Evolutionary conservation across 2,329 filamentous ascomycete species (phyloP).

Genomic region (Neofusicoccum sp.): DNA sequence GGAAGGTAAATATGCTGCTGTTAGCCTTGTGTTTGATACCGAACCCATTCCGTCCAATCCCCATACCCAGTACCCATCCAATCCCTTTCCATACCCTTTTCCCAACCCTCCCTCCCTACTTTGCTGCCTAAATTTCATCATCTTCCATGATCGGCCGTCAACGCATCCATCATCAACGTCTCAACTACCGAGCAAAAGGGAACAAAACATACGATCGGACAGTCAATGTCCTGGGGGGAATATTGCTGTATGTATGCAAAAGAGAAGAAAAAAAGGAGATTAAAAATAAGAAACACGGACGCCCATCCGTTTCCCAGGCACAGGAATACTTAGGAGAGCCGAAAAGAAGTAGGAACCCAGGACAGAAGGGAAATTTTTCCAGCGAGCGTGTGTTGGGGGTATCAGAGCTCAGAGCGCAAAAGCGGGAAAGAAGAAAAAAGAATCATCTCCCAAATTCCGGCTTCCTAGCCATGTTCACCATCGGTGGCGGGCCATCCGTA

Average conservation of each 20-base stretch:
- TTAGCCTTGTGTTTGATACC: not conserved
- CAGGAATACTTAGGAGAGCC: not conserved
- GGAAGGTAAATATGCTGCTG: not conserved
- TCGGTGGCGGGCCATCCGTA: constrained; percentile 77
- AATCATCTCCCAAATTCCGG: constrained; percentile 62
- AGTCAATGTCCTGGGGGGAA: not conserved
- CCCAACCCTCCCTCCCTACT: not conserved
- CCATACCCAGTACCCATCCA: not conserved
- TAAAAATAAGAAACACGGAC: not conserved
- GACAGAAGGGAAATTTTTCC: not conserved
- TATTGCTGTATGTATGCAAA: not conserved
- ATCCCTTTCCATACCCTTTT: not conserved
- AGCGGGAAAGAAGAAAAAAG: not conserved
- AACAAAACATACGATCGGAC: not conserved
- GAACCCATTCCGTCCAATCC: not conserved
- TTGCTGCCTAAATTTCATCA: not conserved
- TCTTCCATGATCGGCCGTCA: not conserved
- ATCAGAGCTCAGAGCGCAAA: not conserved
- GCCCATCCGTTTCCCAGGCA: not conserved
- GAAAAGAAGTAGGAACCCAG: not conserved
- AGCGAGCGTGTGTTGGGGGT: not conserved
- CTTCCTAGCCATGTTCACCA: constrained; percentile 84
- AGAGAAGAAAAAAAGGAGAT: not conserved
- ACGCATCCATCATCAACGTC: not conserved
- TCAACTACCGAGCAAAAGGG: not conserved